These are phyloP conservation scores for Dovyalis caffra DNA, from an alignment of 345 rosid genomes.

Conservation along the genomic window DNA sequence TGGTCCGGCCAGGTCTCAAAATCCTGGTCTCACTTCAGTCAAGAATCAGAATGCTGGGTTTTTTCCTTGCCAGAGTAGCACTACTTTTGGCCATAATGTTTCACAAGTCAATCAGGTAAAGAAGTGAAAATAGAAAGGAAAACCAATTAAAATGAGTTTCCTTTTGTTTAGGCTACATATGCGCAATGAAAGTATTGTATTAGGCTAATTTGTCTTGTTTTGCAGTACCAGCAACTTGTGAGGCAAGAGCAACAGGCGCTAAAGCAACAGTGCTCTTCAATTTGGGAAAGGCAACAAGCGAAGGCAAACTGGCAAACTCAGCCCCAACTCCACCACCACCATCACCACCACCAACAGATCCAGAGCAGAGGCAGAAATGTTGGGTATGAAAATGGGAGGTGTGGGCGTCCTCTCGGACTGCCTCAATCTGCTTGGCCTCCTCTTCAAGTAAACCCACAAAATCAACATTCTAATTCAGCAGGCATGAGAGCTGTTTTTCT, in stretches of 20 bases:
- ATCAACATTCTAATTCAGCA: not conserved
- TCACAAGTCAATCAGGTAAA: constrained; percentile 25
- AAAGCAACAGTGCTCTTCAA: constrained; percentile 22
- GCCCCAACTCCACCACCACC: constrained; percentile 3
- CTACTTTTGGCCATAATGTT: not conserved
- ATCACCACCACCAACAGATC: constrained; percentile 36
- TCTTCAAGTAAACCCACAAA: constrained; percentile 15
- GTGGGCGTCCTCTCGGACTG: constrained; percentile 19
- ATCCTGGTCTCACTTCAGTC: constrained; percentile 5
- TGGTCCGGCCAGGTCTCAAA: constrained; percentile 6
- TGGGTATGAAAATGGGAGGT: constrained; percentile 26
- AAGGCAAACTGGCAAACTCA: not conserved
- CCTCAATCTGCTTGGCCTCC: constrained; percentile 45
- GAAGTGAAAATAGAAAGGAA: not conserved
- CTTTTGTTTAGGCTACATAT: not conserved
- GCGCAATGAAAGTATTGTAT: not conserved
- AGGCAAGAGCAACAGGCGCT: constrained; percentile 16
- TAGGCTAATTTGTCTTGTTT: not conserved
- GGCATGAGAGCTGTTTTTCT: constrained; percentile 30
- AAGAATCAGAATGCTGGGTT: constrained; percentile 23
- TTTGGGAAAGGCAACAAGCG: constrained; percentile 19
- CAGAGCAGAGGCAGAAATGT: constrained; percentile 23
- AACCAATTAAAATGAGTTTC: not conserved
- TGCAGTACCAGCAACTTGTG: constrained; percentile 10
- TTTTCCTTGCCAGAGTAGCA: constrained; percentile 9